phyloP scores from a whole-genome alignment of 2,329 filamentous ascomycete species.

The Didymella lethalis region DNA sequence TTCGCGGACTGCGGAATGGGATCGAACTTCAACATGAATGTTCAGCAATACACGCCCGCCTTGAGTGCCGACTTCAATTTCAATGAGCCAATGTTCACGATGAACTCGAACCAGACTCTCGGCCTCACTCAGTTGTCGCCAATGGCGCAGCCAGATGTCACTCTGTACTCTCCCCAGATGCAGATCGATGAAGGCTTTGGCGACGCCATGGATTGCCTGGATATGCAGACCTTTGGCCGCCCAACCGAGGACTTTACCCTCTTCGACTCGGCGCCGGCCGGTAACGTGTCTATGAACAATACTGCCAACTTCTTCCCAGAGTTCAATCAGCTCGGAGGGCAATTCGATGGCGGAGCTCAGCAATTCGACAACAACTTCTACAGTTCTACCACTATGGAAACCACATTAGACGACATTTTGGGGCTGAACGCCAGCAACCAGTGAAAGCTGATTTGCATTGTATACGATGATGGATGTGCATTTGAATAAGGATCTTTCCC shows the following conservation, averaged over 20 bases:
- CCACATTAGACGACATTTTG: constrained; percentile 46
- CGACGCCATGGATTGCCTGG: constrained; percentile 53
- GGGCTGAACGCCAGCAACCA: constrained; percentile 31
- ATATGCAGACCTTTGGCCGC: constrained; percentile 42
- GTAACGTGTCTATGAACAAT: constrained; percentile 35
- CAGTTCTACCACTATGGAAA: constrained; percentile 21
- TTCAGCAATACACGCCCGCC: constrained; percentile 63
- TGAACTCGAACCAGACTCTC: constrained; percentile 19
- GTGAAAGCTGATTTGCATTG: constrained; percentile 26
- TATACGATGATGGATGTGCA: constrained; percentile 30
- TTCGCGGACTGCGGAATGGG: constrained; percentile 63
- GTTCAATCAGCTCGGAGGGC: constrained; percentile 52
- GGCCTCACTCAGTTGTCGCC: constrained; percentile 68
- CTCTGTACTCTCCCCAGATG: constrained; percentile 73
- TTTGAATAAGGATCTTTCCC: constrained; percentile 33
- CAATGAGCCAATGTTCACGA: constrained; percentile 50
- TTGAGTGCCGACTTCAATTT: constrained; percentile 50
- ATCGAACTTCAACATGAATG: constrained; percentile 67
- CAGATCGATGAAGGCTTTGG: constrained; percentile 70
- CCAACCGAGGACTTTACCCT: constrained; percentile 68
- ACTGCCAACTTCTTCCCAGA: constrained; percentile 51
- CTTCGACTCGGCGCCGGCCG: constrained; percentile 51
- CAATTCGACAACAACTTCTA: constrained; percentile 44
- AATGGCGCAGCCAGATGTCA: constrained; percentile 70
- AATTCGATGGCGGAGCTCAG: constrained; percentile 30